Percentiles rank a stretch among this genome's conserved stretches.
Evolutionary conservation across 2,329 filamentous ascomycete genomes (phyloP).

Genomic region (Dothistroma septosporum): DNA sequence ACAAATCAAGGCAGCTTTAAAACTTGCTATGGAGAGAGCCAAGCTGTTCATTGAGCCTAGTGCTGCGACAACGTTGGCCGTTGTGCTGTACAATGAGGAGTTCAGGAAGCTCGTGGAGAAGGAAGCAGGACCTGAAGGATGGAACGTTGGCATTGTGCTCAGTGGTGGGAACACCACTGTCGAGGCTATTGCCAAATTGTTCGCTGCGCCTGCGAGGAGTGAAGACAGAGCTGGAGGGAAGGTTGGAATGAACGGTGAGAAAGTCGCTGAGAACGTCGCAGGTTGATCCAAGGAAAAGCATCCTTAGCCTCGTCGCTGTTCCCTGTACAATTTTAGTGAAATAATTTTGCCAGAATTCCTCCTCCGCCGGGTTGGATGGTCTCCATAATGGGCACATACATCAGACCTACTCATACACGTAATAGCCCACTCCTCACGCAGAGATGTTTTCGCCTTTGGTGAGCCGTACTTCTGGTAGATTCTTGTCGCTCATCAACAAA

Average conservation of each 20-base stretch:
- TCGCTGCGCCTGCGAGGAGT: conserved; percentile 33
- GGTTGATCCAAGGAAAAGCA: neutral
- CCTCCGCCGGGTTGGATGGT: too few relatives aligned
- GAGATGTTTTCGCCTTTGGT: too few relatives aligned
- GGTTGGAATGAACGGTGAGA: conserved; percentile 40
- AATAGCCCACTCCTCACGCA: too few relatives aligned
- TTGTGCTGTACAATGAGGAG: conserved; percentile 78
- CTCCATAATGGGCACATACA: too few relatives aligned
- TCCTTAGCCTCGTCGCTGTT: neutral
- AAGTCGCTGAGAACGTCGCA: conserved; percentile 45
- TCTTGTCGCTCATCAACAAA: too few relatives aligned
- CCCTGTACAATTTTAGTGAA: too few relatives aligned
- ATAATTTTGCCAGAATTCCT: too few relatives aligned
- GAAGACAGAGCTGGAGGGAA: conserved; percentile 40
- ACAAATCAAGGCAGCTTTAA: conserved; percentile 73
- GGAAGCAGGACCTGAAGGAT: conserved; percentile 68
- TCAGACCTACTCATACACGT: too few relatives aligned
- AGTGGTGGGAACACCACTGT: conserved; percentile 63
- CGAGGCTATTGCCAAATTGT: conserved; percentile 57
- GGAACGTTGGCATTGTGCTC: conserved; percentile 63
- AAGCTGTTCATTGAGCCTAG: conserved; percentile 91
- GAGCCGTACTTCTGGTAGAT: too few relatives aligned
- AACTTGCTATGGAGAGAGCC: conserved; percentile 76
- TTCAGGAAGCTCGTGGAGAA: conserved; percentile 67
- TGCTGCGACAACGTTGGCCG: conserved; percentile 77